Evolutionary conservation across 176 grass and related monocot genomes (phyloP).

Genomic region (Urochloa ruziziensis): DNA sequence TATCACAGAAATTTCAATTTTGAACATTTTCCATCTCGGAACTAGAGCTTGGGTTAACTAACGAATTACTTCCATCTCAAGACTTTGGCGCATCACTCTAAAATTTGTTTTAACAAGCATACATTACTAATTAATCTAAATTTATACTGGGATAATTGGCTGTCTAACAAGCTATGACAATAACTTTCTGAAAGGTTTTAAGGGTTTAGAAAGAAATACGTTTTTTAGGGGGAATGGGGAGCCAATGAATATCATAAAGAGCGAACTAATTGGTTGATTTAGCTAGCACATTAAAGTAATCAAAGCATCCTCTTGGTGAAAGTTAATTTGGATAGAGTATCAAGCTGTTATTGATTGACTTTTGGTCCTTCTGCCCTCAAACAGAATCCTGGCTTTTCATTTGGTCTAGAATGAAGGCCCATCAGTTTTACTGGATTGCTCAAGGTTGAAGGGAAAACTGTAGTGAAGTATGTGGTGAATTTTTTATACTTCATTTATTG

Average conservation of each 20-base stretch:
- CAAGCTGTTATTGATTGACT: slow-evolving; percentile 34
- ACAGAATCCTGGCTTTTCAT: slow-evolving; percentile 80
- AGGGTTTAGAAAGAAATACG: neutral
- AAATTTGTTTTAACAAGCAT: neutral
- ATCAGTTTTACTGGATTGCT: slow-evolving; percentile 50
- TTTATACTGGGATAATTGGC: neutral
- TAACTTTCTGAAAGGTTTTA: neutral
- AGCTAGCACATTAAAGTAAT: slow-evolving; percentile 3
- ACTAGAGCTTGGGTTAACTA: slow-evolving; percentile 14
- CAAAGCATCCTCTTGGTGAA: slow-evolving; percentile 29
- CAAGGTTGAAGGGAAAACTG: slow-evolving; percentile 53
- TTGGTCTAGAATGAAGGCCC: slow-evolving; percentile 66
- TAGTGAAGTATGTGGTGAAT: slow-evolving; percentile 47
- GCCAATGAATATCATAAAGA: neutral
- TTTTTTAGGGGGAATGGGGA: neutral
- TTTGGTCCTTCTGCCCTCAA: slow-evolving; percentile 59
- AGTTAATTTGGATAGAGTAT: slow-evolving; percentile 28
- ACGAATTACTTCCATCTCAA: neutral
- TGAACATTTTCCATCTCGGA: neutral
- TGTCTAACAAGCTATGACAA: neutral
- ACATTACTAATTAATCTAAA: neutral
- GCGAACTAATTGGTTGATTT: slow-evolving; percentile 5
- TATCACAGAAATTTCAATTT: slow-evolving; percentile 14
- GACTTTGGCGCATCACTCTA: neutral
- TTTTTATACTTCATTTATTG: slow-evolving; percentile 31